These are phyloP conservation scores for Saccharomycopsis crataegensis DNA, from an alignment of 1,139 yeast genomes.

Conservation along the genomic window DNA sequence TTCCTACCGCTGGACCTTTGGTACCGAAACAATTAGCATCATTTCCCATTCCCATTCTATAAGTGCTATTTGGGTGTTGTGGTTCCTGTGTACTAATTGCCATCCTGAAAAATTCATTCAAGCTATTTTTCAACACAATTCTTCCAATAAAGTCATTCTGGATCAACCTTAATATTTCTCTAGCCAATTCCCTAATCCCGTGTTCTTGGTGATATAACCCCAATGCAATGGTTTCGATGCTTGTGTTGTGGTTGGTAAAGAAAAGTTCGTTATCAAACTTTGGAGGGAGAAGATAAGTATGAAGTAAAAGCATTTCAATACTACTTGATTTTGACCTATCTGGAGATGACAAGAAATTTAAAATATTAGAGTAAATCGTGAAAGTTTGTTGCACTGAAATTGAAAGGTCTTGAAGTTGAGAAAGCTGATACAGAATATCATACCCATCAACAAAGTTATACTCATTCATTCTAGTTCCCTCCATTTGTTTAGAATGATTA, in stretches of 20 bases:
- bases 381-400: not conserved
- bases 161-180: not conserved
- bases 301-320: no score
- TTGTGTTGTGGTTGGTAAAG: constrained; percentile 24
- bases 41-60: no score
- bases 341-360: constrained; percentile 21
- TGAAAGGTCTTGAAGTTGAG: not conserved
- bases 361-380: constrained; percentile 3
- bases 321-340: no score
- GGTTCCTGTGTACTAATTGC: not conserved
- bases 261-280: no score
- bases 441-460: not conserved
- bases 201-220: constrained; percentile 30
- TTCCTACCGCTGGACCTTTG: no score
- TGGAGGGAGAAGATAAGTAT: no score
- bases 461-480: no score
- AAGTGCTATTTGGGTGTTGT: no score
- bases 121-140: constrained; percentile 4
- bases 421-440: not conserved
- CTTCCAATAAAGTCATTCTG: constrained; percentile 7
- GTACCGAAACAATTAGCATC: no score
- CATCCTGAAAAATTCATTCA: constrained; percentile 13
- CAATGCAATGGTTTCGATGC: constrained; percentile 34
- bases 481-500: no score
- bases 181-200: constrained; percentile 1